phyloP scores from a whole-genome alignment of 345 rosid genomes.

The Barbarea vulgaris region DNA sequence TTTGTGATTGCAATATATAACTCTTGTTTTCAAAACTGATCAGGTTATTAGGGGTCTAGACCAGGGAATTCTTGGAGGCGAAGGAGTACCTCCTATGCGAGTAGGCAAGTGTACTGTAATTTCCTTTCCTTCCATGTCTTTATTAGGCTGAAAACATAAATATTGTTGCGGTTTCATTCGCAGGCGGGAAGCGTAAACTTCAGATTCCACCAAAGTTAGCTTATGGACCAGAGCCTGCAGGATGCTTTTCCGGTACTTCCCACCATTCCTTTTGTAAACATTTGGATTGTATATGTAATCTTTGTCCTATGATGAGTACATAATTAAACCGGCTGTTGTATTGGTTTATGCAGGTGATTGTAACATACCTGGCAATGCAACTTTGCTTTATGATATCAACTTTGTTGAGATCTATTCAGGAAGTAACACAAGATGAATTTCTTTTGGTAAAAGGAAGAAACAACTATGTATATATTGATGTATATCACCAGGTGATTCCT shows the following conservation, averaged over 20 bases:
- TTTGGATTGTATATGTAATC: neutral
- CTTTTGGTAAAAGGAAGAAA: constrained; percentile 6
- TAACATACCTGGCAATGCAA: constrained; percentile 94
- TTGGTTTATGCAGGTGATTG: constrained; percentile 69
- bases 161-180: constrained; percentile 2
- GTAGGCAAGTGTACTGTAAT: constrained; percentile 55
- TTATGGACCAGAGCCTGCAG: constrained; percentile 97
- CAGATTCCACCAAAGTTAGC: constrained; percentile 86
- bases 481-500: constrained; percentile 33
- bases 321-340: no score
- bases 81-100: constrained; percentile 91
- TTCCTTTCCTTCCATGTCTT: neutral
- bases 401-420: constrained; percentile 77
- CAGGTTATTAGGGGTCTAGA: constrained; percentile 90
- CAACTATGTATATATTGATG: constrained; percentile 33
- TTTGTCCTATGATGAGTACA: neutral
- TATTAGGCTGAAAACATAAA: constrained; percentile 6
- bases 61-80: constrained; percentile 90
- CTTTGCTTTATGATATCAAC: constrained; percentile 82
- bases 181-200: constrained; percentile 90
- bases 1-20: constrained; percentile 1
- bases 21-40: neutral
- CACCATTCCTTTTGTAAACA: neutral
- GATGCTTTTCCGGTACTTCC: constrained; percentile 82
- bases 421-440: constrained; percentile 58